Evolutionary conservation across 129 eudicot genomes (phyloP), one percentile per base, ranked within the genome.

Genomic region (Flaveria sonorensis): DNA sequence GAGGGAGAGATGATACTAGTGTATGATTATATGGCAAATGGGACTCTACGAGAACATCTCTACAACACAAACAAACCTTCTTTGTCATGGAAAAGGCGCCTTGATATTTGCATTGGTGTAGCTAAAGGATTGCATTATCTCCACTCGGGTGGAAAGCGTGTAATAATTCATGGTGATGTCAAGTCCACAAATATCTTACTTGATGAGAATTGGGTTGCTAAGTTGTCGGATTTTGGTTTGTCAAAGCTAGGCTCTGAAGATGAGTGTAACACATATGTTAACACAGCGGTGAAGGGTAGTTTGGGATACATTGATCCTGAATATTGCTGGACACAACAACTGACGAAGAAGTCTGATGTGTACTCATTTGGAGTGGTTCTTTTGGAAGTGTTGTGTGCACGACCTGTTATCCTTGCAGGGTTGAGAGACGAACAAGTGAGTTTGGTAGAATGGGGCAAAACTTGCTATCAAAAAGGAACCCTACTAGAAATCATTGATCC

Each of bases 201-300:
- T 0, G 62, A 56, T 20, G 62, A 56, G 28, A 19, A 19, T 1
- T 19, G 87, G 86, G 83, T 86, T 4, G 89, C 93, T 13, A 89
- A 89, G 46, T 87, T 89, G 36, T 87, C 89, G 36, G 92, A 89
- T 81, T 89, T 89, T 19, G 96, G 96, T 30, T 85, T 89, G 7
- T 87, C 92, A 11, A 89, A 83, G 46, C 81, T 83, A 2, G 92
- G 96, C n/a, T 78, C 50, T 9, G 24, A 14, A 48, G 77, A 84
- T 23, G 85, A 51, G 10, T 55, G 14, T 7, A 3, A 85, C 60
- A 78, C 82, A 26, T 90, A 89, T 42, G 84, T 89, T 48, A 89
- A 85, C 73, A 89, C 92, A 0, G 2, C 63, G 56, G 90, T 88
- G 53, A 88, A 88, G 47, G 92, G 92, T 1, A 88, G 86, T 48